phyloP scores from a whole-genome alignment of 345 rosid genomes.

The Alliaria petiolata region DNA sequence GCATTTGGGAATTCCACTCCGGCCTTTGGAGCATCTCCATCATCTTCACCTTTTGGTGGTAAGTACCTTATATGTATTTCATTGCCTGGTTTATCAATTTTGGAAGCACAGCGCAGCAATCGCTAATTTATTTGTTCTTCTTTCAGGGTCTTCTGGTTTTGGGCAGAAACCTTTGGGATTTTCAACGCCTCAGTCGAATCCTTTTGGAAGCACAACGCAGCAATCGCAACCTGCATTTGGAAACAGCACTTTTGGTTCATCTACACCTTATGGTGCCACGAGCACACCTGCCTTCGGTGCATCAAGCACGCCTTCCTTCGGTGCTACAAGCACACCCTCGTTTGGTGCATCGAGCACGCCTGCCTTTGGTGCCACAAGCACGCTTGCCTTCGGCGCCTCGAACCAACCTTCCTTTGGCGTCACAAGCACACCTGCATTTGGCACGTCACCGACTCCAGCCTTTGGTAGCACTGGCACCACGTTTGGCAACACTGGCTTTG shows the following conservation, averaged over 20 bases:
- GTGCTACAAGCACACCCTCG: constrained; percentile 42
- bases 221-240: constrained; percentile 84
- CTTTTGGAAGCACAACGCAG: constrained; percentile 62
- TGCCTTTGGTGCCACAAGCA: constrained; percentile 52
- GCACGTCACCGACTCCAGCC: constrained; percentile 47
- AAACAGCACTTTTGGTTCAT: constrained; percentile 62
- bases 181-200: constrained; percentile 61
- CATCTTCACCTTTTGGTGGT: constrained; percentile 88
- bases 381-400: constrained; percentile 49
- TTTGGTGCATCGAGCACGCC: constrained; percentile 54
- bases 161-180: constrained; percentile 94
- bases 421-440: constrained; percentile 52
- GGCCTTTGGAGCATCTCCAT: constrained; percentile 65
- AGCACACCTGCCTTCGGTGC: constrained; percentile 31
- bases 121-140: constrained; percentile 10
- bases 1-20: constrained; percentile 71
- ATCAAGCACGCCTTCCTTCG: constrained; percentile 28
- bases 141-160: constrained; percentile 60
- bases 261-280: constrained; percentile 69
- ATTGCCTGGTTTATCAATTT: background rate
- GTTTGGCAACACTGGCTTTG: constrained; percentile 76
- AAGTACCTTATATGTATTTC: constrained; percentile 13
- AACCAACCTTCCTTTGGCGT: constrained; percentile 55
- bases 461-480: constrained; percentile 68
- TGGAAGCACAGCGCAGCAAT: too few relatives aligned